phyloP scores from a whole-genome alignment of 2,329 filamentous ascomycete genomes.

The Raffaelea albimanens region DNA sequence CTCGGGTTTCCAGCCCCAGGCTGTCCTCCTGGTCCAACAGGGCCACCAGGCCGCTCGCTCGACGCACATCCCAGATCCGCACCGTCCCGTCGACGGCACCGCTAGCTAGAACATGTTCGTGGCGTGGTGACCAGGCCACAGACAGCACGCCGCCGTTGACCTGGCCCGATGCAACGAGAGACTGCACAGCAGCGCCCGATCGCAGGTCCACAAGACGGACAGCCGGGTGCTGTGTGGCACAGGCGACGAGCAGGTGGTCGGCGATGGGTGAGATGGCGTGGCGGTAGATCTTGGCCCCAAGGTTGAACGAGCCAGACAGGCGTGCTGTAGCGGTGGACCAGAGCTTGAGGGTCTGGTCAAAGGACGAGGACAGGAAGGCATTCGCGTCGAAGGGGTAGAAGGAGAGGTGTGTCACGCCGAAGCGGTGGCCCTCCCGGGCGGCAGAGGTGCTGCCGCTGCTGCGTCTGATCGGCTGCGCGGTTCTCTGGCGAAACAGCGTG shows the following conservation, averaged over 20 bases:
- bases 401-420: slow-evolving; percentile 65
- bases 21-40: slow-evolving; percentile 78
- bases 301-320: slow-evolving; percentile 56
- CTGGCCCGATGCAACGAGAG: slow-evolving; percentile 53
- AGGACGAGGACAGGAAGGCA: slow-evolving; percentile 68
- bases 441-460: not conserved
- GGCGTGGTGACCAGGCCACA: slow-evolving; percentile 71
- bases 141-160: slow-evolving; percentile 54
- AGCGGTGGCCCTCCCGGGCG: slow-evolving; percentile 39
- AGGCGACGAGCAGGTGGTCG: slow-evolving; percentile 70
- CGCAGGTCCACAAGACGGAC: slow-evolving; percentile 80
- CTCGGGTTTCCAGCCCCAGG: slow-evolving; percentile 45
- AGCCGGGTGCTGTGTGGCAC: slow-evolving; percentile 75
- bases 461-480: not conserved
- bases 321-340: slow-evolving; percentile 57
- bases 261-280: slow-evolving; percentile 70
- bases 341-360: slow-evolving; percentile 67
- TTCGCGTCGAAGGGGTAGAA: slow-evolving; percentile 73
- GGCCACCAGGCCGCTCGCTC: slow-evolving; percentile 66
- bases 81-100: slow-evolving; percentile 78
- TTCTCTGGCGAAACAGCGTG: too few relatives aligned
- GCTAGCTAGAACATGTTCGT: slow-evolving; percentile 72
- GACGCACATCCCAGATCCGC: slow-evolving; percentile 79
- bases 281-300: slow-evolving; percentile 61
- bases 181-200: slow-evolving; percentile 67